Percentiles rank a stretch among this genome's conserved stretches.
Conservation (phyloP, 1,284 basidiomycete species). For the Cutaneotrichosporon sp. region DNA sequence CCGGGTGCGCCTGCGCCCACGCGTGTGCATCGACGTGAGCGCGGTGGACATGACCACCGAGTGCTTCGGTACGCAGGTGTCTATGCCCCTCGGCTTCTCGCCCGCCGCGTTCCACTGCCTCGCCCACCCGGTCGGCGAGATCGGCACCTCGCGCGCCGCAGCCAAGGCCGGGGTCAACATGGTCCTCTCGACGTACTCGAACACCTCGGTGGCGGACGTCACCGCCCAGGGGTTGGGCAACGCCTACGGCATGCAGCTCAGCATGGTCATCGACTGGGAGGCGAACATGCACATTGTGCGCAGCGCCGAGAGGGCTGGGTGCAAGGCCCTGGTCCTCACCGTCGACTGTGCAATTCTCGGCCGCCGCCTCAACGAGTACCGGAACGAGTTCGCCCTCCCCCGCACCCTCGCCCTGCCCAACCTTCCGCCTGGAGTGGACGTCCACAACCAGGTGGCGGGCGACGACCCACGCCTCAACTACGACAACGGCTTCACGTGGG, state of each 20-base stretch:
- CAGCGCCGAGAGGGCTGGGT: constrained; percentile 31
- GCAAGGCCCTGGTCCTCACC: constrained; percentile 33
- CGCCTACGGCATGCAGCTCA: constrained; percentile 34
- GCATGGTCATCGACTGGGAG: constrained; percentile 29
- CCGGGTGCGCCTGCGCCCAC: constrained; percentile 36
- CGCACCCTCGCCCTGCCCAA: constrained; percentile 22
- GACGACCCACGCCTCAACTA: constrained; percentile 23
- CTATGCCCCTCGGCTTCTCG: constrained; percentile 37
- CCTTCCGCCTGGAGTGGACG: constrained; percentile 21
- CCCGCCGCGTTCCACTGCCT: constrained; percentile 41
- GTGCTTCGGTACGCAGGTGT: constrained; percentile 28
- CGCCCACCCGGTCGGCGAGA: constrained; percentile 39
- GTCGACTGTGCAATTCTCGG: constrained; percentile 36
- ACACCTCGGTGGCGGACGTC: constrained; percentile 33
- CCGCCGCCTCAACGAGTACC: constrained; percentile 27
- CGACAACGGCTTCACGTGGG: constrained; percentile 23
- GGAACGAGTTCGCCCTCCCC: constrained; percentile 26
- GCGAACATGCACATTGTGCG: constrained; percentile 30
- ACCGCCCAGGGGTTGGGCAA: constrained; percentile 23
- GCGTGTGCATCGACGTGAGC: constrained; percentile 35
- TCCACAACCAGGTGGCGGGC: constrained; percentile 7
- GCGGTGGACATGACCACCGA: constrained; percentile 27
- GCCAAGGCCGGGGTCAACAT: constrained; percentile 30
- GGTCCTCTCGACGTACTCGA: constrained; percentile 37
- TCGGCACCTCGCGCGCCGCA: constrained; percentile 34